Evolutionary conservation across 2,329 filamentous ascomycete genomes (phyloP), one percentile per base, ranked within the genome.

Genomic region (Fusarium sp.): DNA sequence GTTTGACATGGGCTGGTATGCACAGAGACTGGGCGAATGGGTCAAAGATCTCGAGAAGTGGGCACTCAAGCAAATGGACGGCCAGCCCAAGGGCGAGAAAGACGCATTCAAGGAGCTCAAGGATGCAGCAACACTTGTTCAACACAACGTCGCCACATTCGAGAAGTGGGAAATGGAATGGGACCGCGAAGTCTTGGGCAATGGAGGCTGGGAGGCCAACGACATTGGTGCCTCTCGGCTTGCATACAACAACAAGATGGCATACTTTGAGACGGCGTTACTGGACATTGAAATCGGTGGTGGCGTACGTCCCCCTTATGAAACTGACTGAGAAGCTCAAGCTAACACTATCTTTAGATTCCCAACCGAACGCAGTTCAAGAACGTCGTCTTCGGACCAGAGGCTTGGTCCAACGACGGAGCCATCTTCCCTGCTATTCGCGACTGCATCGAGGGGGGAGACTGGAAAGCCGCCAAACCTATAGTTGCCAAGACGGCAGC

Each of bases 361-460:
- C 93, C 94, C 44, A 94, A 94, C 77, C 91, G 96, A 73, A 93
- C 93, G 10, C 96, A 98, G 83, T 99, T 95, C 87, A 98, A 97
- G 82, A 96, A 98, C 82, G 89, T 97, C 79, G 85, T 99, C 64
- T 97, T 95, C 80, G 96, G 93, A 4, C 96, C 96, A 1, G 90
- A 94, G 78, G 85, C 90, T 6, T 95, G 94, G 92, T 91, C 91
- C 13, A 77, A 81, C 55, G 79, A 81, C 57, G 78, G 78, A 54
- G 78, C 80, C 47, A 78, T 79, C 68, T 84, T 84, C 83, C 96
- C 96, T 1, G 92, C 92, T n/a, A 93, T 98, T 63, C 88, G 94
- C 64, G 95, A 98, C 78, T 91, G 92, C 14, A 86, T 98, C 45
- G 89, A 93, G 70, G 88, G 86, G 8, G 88, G 89, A 32, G 89